Evolutionary conservation across 2,329 filamentous ascomycete species (phyloP).

Genomic region (Keithomyces neogunnii): DNA sequence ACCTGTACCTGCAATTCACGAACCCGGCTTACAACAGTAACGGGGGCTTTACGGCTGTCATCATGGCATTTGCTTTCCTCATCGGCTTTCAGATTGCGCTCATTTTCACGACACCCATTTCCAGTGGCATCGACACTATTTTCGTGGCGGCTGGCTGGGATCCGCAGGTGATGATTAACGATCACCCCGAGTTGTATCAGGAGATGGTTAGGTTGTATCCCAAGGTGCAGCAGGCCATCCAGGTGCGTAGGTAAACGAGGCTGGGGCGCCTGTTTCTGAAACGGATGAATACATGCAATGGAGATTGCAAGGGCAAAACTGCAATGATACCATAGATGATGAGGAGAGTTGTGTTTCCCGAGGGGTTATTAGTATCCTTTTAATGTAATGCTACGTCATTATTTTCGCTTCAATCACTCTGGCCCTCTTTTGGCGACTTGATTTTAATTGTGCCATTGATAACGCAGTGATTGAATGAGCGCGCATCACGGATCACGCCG

Average conservation of each 20-base stretch:
- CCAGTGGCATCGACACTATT: slow-evolving; percentile 83
- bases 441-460: no score
- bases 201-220: slow-evolving; percentile 77
- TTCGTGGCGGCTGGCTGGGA: slow-evolving; percentile 72
- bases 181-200: slow-evolving; percentile 75
- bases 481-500: no score
- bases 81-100: slow-evolving; percentile 86
- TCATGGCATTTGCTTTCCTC: slow-evolving; percentile 79
- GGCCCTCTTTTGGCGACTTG: no score
- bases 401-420: no score
- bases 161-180: slow-evolving; percentile 64
- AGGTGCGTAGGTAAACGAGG: slow-evolving; percentile 8
- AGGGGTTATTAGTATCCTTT: no score
- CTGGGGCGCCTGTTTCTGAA: no score
- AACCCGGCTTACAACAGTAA: slow-evolving; percentile 66
- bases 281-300: no score
- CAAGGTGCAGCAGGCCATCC: slow-evolving; percentile 70
- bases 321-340: no score
- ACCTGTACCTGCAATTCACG: slow-evolving; percentile 79
- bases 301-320: no score
- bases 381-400: no score
- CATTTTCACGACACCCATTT: slow-evolving; percentile 80
- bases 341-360: no score
- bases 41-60: slow-evolving; percentile 63
- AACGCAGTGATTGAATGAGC: no score